A percentile compares a stretch with the other conserved stretches of the same genome.
Conservation (phyloP, 2,329 filamentous ascomycete species). For the Pyrenophora tritici-repentis region DNA sequence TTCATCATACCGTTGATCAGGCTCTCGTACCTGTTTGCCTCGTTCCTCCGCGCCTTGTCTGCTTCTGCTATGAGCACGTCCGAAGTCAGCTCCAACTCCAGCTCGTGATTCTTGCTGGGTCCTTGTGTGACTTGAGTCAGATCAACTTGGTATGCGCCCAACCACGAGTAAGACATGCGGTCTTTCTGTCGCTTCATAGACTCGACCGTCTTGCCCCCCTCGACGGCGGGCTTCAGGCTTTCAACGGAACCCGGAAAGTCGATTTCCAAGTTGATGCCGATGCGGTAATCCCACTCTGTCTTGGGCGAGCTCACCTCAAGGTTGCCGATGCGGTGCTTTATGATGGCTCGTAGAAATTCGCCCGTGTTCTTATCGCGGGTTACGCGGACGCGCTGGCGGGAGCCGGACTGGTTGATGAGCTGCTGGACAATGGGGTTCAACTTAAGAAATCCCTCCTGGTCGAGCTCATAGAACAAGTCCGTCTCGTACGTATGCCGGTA, state of each 20-base stretch:
- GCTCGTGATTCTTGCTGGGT: constrained; percentile 72
- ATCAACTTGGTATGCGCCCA: constrained; percentile 81
- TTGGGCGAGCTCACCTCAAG: constrained; percentile 83
- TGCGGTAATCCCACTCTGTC: constrained; percentile 82
- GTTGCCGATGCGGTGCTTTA: constrained; percentile 88
- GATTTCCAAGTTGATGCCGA: constrained; percentile 95
- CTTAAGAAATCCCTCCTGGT: constrained; percentile 56
- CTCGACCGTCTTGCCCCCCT: constrained; percentile 48
- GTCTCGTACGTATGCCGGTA: constrained; percentile 83
- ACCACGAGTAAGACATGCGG: constrained; percentile 85
- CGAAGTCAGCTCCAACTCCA: constrained; percentile 77
- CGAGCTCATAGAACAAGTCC: constrained; percentile 72
- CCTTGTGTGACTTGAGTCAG: constrained; percentile 79
- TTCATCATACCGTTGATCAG: constrained; percentile 76
- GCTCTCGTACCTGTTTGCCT: constrained; percentile 56
- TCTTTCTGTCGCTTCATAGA: constrained; percentile 76
- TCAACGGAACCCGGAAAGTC: constrained; percentile 70
- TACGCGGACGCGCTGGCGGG: constrained; percentile 53
- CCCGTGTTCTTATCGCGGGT: constrained; percentile 75
- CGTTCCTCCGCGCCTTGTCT: constrained; percentile 59
- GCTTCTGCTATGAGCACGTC: constrained; percentile 69
- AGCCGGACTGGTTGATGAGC: constrained; percentile 52
- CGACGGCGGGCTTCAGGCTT: constrained; percentile 52
- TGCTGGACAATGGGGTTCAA: constrained; percentile 61
- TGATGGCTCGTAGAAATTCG: constrained; percentile 76